Conservation (phyloP, 176 grass and related monocot species). For the Aegilops tauschii region DNA sequence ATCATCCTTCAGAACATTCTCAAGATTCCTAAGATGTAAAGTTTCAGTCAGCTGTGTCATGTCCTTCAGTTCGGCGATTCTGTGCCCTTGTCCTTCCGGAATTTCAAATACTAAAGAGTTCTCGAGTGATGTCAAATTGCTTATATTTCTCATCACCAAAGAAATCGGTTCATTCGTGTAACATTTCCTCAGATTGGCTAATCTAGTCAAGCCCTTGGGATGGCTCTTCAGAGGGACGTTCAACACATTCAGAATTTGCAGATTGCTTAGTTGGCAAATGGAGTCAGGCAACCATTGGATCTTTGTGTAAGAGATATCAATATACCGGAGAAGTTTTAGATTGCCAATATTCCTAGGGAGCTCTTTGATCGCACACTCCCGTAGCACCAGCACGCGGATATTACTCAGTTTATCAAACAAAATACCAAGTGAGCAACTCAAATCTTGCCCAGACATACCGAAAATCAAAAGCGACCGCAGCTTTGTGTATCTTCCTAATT, state of each 20-base stretch:
- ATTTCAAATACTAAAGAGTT: neutral
- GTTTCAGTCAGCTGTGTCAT: conserved; percentile 6
- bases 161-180: neutral
- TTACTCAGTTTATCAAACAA: conserved; percentile 10
- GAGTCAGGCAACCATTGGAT: neutral
- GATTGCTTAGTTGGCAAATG: conserved; percentile 1
- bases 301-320: conserved; percentile 13
- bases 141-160: neutral
- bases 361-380: neutral
- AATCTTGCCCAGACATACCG: neutral
- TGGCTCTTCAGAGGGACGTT: neutral
- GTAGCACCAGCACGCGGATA: conserved; percentile 14
- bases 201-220: conserved; percentile 10
- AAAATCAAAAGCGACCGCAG: conserved; percentile 15
- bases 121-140: conserved; percentile 13
- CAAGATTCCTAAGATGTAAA: conserved; percentile 13
- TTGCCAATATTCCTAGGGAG: conserved; percentile 15
- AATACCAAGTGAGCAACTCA: neutral
- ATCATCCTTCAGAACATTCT: conserved; percentile 11
- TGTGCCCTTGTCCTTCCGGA: conserved; percentile 12
- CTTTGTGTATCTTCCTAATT: neutral
- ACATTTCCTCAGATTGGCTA: conserved; percentile 11
- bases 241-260: conserved; percentile 19
- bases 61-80: conserved; percentile 21
- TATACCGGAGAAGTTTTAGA: conserved; percentile 1